Conservation (phyloP, 2,329 filamentous ascomycete genomes). For the Lecanosticta acicola region DNA sequence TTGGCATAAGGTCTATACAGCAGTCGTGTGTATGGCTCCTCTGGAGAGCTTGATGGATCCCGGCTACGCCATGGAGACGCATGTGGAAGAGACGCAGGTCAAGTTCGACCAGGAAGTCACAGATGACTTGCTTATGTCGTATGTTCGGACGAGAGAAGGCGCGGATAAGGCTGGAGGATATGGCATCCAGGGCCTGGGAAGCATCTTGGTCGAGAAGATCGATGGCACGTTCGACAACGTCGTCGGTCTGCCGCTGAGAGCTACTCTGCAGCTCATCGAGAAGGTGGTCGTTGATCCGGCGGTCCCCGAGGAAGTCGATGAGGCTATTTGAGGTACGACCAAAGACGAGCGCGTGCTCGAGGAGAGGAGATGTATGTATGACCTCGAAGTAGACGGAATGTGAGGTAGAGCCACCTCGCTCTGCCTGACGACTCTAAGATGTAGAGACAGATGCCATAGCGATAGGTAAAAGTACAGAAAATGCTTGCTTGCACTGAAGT, state of each 20-base stretch:
- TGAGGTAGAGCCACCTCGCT: too few relatives aligned
- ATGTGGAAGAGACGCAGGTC: slow-evolving; percentile 89
- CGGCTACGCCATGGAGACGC: slow-evolving; percentile 74
- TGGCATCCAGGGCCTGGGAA: slow-evolving; percentile 82
- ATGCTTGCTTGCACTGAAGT: too few relatives aligned
- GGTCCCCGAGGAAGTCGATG: slow-evolving; percentile 51
- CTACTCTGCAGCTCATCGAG: slow-evolving; percentile 75
- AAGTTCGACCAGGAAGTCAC: slow-evolving; percentile 66
- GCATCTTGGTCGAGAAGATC: slow-evolving; percentile 80
- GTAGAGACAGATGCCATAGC: not conserved
- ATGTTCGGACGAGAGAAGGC: slow-evolving; percentile 80
- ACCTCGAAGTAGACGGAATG: too few relatives aligned
- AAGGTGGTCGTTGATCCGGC: slow-evolving; percentile 70
- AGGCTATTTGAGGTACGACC: slow-evolving; percentile 7
- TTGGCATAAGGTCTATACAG: slow-evolving; percentile 76
- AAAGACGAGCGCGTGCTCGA: too few relatives aligned
- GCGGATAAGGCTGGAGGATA: slow-evolving; percentile 96
- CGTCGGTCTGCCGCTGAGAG: slow-evolving; percentile 77
- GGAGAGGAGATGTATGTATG: too few relatives aligned
- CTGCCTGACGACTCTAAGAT: not conserved
- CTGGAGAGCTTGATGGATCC: slow-evolving; percentile 73
- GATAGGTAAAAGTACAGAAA: too few relatives aligned
- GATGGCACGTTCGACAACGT: slow-evolving; percentile 93
- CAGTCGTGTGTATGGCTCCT: slow-evolving; percentile 77
- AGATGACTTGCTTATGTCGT: slow-evolving; percentile 77